Conservation (phyloP, 2,329 filamentous ascomycete species). For the Leptographium wingfieldii region DNA sequence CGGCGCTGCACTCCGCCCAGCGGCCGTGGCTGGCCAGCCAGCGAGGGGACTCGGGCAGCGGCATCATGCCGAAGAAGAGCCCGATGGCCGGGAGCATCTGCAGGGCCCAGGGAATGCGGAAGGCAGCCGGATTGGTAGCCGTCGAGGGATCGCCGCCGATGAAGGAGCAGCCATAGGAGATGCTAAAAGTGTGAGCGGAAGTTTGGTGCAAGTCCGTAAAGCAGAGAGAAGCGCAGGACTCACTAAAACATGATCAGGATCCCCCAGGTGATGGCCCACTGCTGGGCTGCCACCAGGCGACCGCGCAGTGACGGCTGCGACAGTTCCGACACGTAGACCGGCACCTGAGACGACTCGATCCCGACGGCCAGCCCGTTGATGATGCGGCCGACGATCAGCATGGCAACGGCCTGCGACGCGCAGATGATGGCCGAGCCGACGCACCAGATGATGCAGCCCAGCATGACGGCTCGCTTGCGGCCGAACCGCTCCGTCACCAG, state of each 20-base stretch:
- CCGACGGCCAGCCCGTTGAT: slow-evolving; percentile 62
- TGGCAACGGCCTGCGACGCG: slow-evolving; percentile 33
- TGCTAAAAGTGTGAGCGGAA: slow-evolving; percentile 5
- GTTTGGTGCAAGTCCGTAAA: no score
- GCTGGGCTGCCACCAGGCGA: slow-evolving; percentile 30
- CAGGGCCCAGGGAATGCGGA: slow-evolving; percentile 36
- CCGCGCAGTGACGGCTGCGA: slow-evolving; percentile 34
- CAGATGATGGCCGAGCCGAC: slow-evolving; percentile 35
- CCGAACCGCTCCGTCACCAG: slow-evolving; percentile 41
- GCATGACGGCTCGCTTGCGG: slow-evolving; percentile 36
- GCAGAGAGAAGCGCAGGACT: not conserved
- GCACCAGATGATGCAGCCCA: slow-evolving; percentile 38
- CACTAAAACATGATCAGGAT: slow-evolving; percentile 32
- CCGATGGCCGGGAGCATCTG: slow-evolving; percentile 32
- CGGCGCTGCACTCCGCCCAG: slow-evolving; percentile 30
- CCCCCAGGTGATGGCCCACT: slow-evolving; percentile 21
- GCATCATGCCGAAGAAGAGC: slow-evolving; percentile 27
- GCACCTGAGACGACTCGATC: slow-evolving; percentile 60
- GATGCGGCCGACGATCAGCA: slow-evolving; percentile 55
- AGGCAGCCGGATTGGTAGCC: slow-evolving; percentile 27
- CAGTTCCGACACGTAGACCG: slow-evolving; percentile 57
- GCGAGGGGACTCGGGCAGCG: slow-evolving; percentile 36
- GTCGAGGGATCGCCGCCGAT: slow-evolving; percentile 15
- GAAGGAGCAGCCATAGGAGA: slow-evolving; percentile 33
- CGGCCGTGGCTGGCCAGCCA: slow-evolving; percentile 38